phyloP scores from a whole-genome alignment of 2,329 filamentous ascomycete species.

The Diaporthe aspalathi region DNA sequence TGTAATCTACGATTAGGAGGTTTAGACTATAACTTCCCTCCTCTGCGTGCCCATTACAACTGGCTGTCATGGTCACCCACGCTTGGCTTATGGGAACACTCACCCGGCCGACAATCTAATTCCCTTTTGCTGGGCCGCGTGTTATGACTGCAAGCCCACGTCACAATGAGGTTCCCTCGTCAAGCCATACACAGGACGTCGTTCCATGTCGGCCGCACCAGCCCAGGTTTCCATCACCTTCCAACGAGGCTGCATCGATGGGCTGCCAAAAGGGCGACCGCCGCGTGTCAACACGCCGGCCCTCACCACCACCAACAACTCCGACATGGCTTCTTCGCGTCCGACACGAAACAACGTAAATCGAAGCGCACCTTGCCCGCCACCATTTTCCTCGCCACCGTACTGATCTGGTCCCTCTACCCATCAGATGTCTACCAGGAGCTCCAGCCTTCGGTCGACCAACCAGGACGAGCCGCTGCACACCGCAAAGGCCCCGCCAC shows the following conservation, averaged over 20 bases:
- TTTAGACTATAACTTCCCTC: no score
- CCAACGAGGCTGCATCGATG: constrained; percentile 22
- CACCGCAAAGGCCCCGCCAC: constrained; percentile 30
- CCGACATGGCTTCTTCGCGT: constrained; percentile 43
- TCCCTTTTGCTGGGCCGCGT: neutral
- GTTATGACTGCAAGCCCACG: neutral
- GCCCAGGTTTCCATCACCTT: constrained; percentile 1
- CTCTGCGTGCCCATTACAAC: neutral
- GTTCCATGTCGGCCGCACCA: neutral
- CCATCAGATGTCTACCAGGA: constrained; percentile 51
- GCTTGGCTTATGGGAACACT: constrained; percentile 28
- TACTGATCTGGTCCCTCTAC: constrained; percentile 54
- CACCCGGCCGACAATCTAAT: constrained; percentile 25
- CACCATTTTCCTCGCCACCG: constrained; percentile 48
- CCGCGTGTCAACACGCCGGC: neutral
- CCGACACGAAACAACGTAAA: constrained; percentile 27
- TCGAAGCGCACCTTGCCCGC: constrained; percentile 44
- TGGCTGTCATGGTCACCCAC: constrained; percentile 23
- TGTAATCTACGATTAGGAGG: no score
- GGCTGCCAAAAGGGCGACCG: constrained; percentile 8
- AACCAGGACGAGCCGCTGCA: neutral
- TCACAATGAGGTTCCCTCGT: constrained; percentile 30
- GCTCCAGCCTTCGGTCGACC: constrained; percentile 35
- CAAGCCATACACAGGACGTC: constrained; percentile 11
- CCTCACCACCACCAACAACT: constrained; percentile 12